phyloP scores from a whole-genome alignment of 352 stramenopile genomes.

The Albugo laibachii region DNA sequence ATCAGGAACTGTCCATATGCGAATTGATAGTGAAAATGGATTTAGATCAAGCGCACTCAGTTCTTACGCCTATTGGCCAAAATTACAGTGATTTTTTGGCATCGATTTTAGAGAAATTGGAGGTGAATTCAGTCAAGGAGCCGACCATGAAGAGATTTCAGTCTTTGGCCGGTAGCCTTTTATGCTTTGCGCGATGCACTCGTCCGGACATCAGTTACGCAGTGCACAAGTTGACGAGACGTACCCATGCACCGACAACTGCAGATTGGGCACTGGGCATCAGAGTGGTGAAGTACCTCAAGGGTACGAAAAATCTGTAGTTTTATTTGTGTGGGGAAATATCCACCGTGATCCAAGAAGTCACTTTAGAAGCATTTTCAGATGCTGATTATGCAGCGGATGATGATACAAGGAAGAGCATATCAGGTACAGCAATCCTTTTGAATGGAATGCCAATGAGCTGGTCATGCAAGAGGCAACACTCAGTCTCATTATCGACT shows the following conservation, averaged over 20 bases:
- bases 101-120: slow-evolving; percentile 1
- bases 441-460: slow-evolving; percentile 5
- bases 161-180: slow-evolving; percentile 14
- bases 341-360: not conserved
- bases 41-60: slow-evolving; percentile 5
- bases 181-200: slow-evolving; percentile 13
- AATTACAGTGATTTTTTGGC: not conserved
- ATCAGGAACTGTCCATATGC: slow-evolving; percentile 10
- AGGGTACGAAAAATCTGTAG: slow-evolving; percentile 3
- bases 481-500: slow-evolving; percentile 4
- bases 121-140: slow-evolving; percentile 1
- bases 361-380: slow-evolving; percentile 4
- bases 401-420: slow-evolving; percentile 7
- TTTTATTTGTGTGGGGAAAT: slow-evolving; percentile 2
- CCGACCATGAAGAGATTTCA: slow-evolving; percentile 12
- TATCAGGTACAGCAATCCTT: slow-evolving; percentile 3
- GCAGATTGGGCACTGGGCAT: slow-evolving; percentile 3
- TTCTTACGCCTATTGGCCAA: slow-evolving; percentile 5
- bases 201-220: slow-evolving; percentile 12
- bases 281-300: slow-evolving; percentile 10
- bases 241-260: slow-evolving; percentile 2
- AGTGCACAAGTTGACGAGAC: slow-evolving; percentile 8
- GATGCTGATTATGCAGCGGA: slow-evolving; percentile 10
- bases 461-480: slow-evolving; percentile 8
- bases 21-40: slow-evolving; percentile 9